These are phyloP conservation scores for Stenogyne calaminthoides DNA, from an alignment of 305 asterid genomes.

Conservation along the genomic window DNA sequence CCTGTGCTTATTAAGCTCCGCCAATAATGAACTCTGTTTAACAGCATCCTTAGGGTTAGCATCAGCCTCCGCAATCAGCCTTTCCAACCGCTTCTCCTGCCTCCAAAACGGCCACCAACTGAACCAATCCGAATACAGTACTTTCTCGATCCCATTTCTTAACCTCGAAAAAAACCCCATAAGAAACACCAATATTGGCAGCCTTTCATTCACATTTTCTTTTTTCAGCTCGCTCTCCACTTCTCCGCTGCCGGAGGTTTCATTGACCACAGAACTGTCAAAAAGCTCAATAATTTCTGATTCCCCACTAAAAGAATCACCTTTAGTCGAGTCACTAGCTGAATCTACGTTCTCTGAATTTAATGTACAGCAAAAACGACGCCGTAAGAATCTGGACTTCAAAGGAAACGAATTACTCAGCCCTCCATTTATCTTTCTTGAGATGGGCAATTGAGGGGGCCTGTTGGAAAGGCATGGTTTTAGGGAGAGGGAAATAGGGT, in stretches of 20 bases:
- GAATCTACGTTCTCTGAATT: slow-evolving; percentile 48
- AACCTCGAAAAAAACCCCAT: slow-evolving; percentile 59
- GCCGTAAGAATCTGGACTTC: slow-evolving; percentile 49
- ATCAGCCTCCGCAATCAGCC: slow-evolving; percentile 79
- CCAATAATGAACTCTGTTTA: slow-evolving; percentile 73
- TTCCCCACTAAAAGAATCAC: slow-evolving; percentile 28
- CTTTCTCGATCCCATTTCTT: slow-evolving; percentile 53
- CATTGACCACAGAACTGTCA: slow-evolving; percentile 33
- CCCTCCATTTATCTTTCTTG: slow-evolving; percentile 29
- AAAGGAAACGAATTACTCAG: slow-evolving; percentile 23
- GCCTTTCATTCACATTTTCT: slow-evolving; percentile 45
- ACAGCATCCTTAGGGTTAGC: slow-evolving; percentile 77
- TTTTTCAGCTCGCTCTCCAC: slow-evolving; percentile 38
- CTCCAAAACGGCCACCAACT: slow-evolving; percentile 90
- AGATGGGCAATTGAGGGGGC: slow-evolving; percentile 24
- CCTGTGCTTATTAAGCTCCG: slow-evolving; percentile 93
- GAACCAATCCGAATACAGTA: slow-evolving; percentile 63
- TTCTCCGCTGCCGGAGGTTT: slow-evolving; percentile 32
- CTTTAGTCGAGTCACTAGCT: slow-evolving; percentile 34
- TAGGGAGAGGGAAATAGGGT: slow-evolving; percentile 32
- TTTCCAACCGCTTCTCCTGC: slow-evolving; percentile 77
- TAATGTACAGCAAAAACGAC: slow-evolving; percentile 53
- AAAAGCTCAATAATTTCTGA: slow-evolving; percentile 30
- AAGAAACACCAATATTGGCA: slow-evolving; percentile 64
- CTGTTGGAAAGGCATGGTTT: slow-evolving; percentile 30